phyloP scores from a whole-genome alignment of 2,329 filamentous ascomycete genomes.

The Beauveria rudraprayagi region DNA sequence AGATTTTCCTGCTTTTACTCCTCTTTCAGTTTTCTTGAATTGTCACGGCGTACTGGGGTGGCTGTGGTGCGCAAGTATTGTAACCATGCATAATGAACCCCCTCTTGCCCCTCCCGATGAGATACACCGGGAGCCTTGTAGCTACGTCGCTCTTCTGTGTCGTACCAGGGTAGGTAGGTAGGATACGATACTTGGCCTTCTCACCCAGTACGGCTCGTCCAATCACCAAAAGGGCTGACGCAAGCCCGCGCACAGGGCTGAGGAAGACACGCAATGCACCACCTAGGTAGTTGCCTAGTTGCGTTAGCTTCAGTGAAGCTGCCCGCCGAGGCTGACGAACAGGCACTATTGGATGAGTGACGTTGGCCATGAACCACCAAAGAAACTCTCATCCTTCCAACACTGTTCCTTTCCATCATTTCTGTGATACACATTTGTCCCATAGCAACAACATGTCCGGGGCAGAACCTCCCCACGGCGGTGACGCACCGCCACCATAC shows the following conservation, averaged over 20 bases:
- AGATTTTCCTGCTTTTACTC: too few species aligned
- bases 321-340: neutral
- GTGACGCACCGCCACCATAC: constrained; percentile 45
- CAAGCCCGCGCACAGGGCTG: constrained; percentile 5
- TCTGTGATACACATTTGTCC: neutral
- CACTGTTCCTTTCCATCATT: neutral
- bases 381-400: neutral
- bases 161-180: too few species aligned
- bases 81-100: too few species aligned
- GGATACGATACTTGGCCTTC: too few species aligned
- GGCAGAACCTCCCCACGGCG: constrained; percentile 7
- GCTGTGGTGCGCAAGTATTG: too few species aligned
- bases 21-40: too few species aligned
- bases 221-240: constrained; percentile 1
- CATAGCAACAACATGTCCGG: neutral
- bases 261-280: neutral
- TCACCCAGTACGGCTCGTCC: neutral
- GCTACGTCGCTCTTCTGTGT: too few species aligned
- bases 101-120: too few species aligned
- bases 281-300: neutral
- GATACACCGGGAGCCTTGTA: too few species aligned
- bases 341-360: neutral
- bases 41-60: too few species aligned
- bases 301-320: neutral
- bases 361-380: neutral